Percentiles rank a stretch among this genome's conserved stretches.
Conservation (phyloP, 2,329 filamentous ascomycete genomes). For the Sporothrix schenckii region DNA sequence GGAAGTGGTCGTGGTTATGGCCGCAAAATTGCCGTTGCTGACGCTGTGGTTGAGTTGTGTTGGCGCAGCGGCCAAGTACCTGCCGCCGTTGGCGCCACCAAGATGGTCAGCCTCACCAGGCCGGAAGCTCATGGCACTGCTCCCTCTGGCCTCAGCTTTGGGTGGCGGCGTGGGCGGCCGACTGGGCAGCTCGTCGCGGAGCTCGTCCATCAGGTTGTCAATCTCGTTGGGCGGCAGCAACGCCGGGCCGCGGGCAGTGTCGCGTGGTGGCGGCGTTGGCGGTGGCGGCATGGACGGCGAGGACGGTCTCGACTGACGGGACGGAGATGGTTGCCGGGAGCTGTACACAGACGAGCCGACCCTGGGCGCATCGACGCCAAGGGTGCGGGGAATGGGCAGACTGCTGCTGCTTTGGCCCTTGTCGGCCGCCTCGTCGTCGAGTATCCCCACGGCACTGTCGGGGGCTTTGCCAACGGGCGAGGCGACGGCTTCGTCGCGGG, state of each 20-base stretch:
- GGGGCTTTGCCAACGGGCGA: slow-evolving; percentile 45
- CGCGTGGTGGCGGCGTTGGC: slow-evolving; percentile 32
- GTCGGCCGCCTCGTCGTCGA: slow-evolving; percentile 38
- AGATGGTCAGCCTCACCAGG: background rate
- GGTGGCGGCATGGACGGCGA: background rate
- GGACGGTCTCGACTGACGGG: background rate
- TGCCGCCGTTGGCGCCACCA: background rate
- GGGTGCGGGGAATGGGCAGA: background rate
- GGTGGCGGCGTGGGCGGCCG: slow-evolving; percentile 41
- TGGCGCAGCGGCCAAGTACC: background rate
- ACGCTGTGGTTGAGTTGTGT: slow-evolving; percentile 20
- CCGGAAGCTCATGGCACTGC: slow-evolving; percentile 19
- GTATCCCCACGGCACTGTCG: slow-evolving; percentile 49
- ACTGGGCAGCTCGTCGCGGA: slow-evolving; percentile 37
- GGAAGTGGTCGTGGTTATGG: no score
- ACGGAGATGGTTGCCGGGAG: background rate
- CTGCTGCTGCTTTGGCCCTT: background rate
- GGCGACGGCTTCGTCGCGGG: slow-evolving; percentile 23
- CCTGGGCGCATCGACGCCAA: background rate
- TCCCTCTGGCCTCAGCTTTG: slow-evolving; percentile 34
- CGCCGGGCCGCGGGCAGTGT: slow-evolving; percentile 15
- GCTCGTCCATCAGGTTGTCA: slow-evolving; percentile 41
- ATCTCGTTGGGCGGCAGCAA: slow-evolving; percentile 41
- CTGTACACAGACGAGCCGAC: slow-evolving; percentile 2
- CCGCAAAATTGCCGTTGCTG: background rate